Evolutionary conservation across 164 flowering plant species (phyloP).

Genomic region (Aristolochia fimbriata): DNA sequence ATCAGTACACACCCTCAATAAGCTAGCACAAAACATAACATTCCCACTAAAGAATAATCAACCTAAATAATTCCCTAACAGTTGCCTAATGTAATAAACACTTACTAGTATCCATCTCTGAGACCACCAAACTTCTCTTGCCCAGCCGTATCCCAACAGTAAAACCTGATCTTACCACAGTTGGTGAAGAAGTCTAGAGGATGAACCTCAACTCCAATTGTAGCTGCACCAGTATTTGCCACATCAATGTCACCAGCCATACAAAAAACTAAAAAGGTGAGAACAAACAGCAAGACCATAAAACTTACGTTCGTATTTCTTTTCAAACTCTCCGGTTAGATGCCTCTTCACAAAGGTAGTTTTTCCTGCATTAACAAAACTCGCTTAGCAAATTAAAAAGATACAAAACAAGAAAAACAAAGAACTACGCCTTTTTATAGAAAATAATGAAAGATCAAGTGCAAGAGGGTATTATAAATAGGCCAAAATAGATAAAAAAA

Average conservation of each 20-base stretch:
- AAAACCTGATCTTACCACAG: conserved; percentile 50
- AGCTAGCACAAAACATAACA: too few relatives aligned
- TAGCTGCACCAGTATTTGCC: conserved; percentile 17
- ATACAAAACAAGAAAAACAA: too few relatives aligned
- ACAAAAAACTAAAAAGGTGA: not conserved
- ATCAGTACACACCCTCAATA: too few relatives aligned
- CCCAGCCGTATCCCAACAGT: conserved; percentile 76
- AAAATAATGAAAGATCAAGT: too few relatives aligned
- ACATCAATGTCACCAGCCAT: not conserved
- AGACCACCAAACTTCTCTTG: conserved; percentile 68
- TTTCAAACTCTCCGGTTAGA: conserved; percentile 34
- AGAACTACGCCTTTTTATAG: too few relatives aligned
- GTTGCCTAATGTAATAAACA: not conserved
- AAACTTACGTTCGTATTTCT: conserved; percentile 26
- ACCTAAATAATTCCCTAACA: too few relatives aligned
- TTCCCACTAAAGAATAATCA: too few relatives aligned
- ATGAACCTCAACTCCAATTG: conserved; percentile 68
- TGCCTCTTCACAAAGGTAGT: conserved; percentile 36
- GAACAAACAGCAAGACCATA: not conserved
- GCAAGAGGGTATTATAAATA: too few relatives aligned
- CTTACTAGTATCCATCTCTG: conserved; percentile 68
- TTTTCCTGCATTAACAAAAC: conserved; percentile 18
- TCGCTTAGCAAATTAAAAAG: too few relatives aligned
- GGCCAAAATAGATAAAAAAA: too few relatives aligned
- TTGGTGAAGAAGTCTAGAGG: conserved; percentile 61